Evolutionary conservation across 371 early-diverging fungal species (phyloP), one percentile per base, ranked within the genome.

Genomic region (Smittium culicis): DNA sequence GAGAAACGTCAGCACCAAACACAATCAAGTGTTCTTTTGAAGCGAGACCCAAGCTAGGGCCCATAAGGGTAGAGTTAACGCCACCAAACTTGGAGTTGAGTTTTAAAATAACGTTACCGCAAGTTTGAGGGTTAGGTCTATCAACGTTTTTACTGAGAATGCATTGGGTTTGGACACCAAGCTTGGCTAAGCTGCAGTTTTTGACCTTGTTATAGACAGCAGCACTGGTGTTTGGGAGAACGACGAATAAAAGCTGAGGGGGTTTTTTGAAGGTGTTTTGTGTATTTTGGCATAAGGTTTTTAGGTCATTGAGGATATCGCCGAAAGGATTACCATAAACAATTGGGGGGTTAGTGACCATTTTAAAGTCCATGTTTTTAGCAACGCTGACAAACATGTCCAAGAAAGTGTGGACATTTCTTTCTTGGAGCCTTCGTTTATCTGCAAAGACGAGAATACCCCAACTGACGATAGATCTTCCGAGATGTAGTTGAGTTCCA

Each of bases 1-100:
- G 93, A 2, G 92, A 88, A 16, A 98, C 92, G 80, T 99, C 98
- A 45, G 94, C 94, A 56, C 98, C 98, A 71, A 98, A 79, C 20
- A 98, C 71, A 58, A 98, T 88, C 1, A 94, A 95, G 0, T 91
- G 88, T 20, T 81, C 76, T 57, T 79, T 75, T 58, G 92, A 78
- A 72, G 90, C 88, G n/a, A 81, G 79, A 67, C 86, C 69, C 74
- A 78, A 66, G 27, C 66, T 64, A 2, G 54, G 1, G 0, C 67
- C 65, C 0, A 79, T 78, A 25, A 89, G 72, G 55, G 74, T 75
- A 66, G 79, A 75, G 77, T 91, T 92, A 74, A 81, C 79, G 45
- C 92, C 92, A 66, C 94, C 92, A 27, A 91, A 79, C 77, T 93
- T 94, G 64, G 86, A 81, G 77, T 93, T 93, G 67, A 93, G 85